phyloP scores from a whole-genome alignment of 2,329 filamentous ascomycete genomes.

The Colletotrichum plurivorum region DNA sequence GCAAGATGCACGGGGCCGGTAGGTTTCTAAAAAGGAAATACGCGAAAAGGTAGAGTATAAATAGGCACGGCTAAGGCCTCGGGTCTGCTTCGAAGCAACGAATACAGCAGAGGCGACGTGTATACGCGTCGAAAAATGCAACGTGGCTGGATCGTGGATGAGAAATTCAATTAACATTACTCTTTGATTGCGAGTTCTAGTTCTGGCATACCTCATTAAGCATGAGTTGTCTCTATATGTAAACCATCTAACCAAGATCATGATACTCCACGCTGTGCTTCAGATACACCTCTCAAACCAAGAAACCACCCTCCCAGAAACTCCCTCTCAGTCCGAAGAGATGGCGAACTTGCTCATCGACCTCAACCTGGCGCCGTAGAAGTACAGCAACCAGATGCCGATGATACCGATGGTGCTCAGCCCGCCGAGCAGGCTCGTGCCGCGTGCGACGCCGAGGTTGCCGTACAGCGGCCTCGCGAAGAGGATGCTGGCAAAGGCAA shows the following conservation, averaged over 20 bases:
- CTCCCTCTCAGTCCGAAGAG: conserved; percentile 41
- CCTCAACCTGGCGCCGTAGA: conserved; percentile 68
- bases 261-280: neutral
- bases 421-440: conserved; percentile 70
- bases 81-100: too few relatives aligned
- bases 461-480: conserved; percentile 72
- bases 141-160: too few relatives aligned
- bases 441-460: conserved; percentile 71
- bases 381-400: conserved; percentile 73
- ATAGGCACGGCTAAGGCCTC: too few relatives aligned
- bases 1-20: too few relatives aligned
- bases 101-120: too few relatives aligned
- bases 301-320: neutral
- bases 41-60: too few relatives aligned
- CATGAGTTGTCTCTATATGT: too few relatives aligned
- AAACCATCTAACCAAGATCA: too few relatives aligned
- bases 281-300: neutral
- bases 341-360: conserved; percentile 71
- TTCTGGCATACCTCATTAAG: too few relatives aligned
- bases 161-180: neutral
- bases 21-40: too few relatives aligned
- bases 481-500: conserved; percentile 72
- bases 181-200: neutral
- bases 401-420: conserved; percentile 66
- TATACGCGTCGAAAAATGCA: too few relatives aligned